Conservation (phyloP, 257 asterid genomes). For the Scutellaria barbata region DNA sequence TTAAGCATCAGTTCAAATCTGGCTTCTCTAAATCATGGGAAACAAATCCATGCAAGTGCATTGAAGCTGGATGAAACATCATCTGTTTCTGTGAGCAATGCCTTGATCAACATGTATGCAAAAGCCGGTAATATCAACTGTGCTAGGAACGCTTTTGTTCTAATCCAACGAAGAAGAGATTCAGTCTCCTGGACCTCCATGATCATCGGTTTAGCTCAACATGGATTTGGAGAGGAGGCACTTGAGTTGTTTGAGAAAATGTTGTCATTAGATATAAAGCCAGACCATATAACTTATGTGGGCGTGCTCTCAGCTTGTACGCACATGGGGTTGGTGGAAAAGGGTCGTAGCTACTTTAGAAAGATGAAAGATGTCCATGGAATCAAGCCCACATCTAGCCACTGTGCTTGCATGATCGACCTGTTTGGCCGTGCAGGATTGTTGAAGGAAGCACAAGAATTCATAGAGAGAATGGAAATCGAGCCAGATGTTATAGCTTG, state of each 20-base stretch:
- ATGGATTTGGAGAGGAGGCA: conserved; percentile 80
- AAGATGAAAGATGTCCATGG: conserved; percentile 72
- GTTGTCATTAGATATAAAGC: conserved; percentile 57
- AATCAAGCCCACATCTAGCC: conserved; percentile 71
- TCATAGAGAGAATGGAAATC: conserved; percentile 63
- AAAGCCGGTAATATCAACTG: conserved; percentile 69
- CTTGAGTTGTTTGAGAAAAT: conserved; percentile 64
- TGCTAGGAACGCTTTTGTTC: conserved; percentile 56
- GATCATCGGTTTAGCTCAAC: conserved; percentile 87
- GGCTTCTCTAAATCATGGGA: conserved; percentile 81
- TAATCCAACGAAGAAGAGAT: conserved; percentile 51
- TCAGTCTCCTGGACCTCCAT: conserved; percentile 85
- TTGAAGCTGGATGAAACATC: conserved; percentile 57
- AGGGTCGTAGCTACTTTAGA: conserved; percentile 69
- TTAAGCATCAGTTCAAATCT: conserved; percentile 67
- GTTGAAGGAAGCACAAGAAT: conserved; percentile 67
- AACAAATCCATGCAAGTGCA: conserved; percentile 74
- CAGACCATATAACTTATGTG: conserved; percentile 83
- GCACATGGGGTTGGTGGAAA: conserved; percentile 78
- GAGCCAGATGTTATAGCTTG: conserved; percentile 85
- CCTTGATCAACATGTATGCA: conserved; percentile 81
- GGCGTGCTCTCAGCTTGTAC: conserved; percentile 88
- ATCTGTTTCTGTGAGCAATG: conserved; percentile 75
- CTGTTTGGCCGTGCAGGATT: conserved; percentile 87
- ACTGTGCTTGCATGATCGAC: conserved; percentile 88